Evolutionary conservation across 148 eudicot genomes (phyloP).

Genomic region (Vaccinium corymbosum): DNA sequence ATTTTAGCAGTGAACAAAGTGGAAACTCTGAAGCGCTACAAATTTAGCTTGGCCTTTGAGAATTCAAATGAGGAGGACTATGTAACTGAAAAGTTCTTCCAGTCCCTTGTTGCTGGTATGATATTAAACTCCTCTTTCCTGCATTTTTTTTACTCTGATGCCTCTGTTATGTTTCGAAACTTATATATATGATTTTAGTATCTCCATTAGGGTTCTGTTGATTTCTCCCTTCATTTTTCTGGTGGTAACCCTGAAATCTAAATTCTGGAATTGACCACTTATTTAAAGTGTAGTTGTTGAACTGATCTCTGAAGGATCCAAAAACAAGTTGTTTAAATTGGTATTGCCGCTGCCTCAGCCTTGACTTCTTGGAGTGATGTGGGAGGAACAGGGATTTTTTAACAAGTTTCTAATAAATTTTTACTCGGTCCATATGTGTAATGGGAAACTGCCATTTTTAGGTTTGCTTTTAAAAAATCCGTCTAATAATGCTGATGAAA

Average conservation of each 20-base stretch:
- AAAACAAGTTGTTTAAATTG: conserved; percentile 1
- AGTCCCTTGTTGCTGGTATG: conserved; percentile 97
- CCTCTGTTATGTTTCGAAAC: background rate
- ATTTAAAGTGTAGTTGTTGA: background rate
- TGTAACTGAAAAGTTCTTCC: conserved; percentile 94
- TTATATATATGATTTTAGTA: background rate
- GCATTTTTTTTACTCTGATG: background rate
- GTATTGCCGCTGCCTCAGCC: background rate
- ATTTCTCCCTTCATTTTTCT: background rate
- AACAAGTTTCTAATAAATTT: background rate
- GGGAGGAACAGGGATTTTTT: background rate
- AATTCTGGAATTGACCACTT: background rate
- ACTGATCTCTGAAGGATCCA: background rate
- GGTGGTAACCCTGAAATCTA: background rate
- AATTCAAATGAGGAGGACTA: conserved; percentile 97
- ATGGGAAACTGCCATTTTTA: background rate
- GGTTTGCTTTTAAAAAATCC: background rate
- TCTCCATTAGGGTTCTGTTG: background rate
- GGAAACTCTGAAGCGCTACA: conserved; percentile 72
- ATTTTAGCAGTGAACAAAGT: conserved; percentile 80
- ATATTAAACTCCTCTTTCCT: conserved; percentile 4
- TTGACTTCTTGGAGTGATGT: background rate
- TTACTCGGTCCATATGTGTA: background rate
- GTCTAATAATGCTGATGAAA: conserved; percentile 7
- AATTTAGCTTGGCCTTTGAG: conserved; percentile 96